Conservation (phyloP, 2,329 filamentous ascomycete species). For the Ambrosiella cleistominuta region DNA sequence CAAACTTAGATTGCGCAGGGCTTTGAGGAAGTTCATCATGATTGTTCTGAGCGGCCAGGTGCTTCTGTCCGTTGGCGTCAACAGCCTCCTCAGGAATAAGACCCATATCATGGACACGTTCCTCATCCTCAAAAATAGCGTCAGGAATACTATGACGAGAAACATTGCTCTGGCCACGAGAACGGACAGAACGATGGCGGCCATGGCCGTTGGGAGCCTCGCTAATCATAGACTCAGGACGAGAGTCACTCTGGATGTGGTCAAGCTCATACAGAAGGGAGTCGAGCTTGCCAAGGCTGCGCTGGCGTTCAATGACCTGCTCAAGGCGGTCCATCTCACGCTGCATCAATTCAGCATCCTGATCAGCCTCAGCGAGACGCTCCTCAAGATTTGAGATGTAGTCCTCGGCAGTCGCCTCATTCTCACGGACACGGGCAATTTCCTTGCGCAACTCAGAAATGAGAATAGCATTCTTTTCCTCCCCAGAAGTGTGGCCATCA, state of each 20-base stretch:
- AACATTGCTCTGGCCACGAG: conserved; percentile 11
- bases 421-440: conserved; percentile 71
- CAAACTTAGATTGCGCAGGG: conserved; percentile 66
- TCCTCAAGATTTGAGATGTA: conserved; percentile 96
- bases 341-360: conserved; percentile 92
- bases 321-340: conserved; percentile 88
- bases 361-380: conserved; percentile 83
- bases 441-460: conserved; percentile 82
- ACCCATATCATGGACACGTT: conserved; percentile 22
- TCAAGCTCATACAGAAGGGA: conserved; percentile 84
- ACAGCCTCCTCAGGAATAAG: conserved; percentile 16
- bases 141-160: conserved; percentile 33
- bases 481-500: conserved; percentile 75
- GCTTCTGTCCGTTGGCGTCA: background rate
- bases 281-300: conserved; percentile 87
- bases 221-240: conserved; percentile 14
- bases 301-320: conserved; percentile 85
- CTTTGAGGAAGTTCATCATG: conserved; percentile 38
- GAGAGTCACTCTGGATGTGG: conserved; percentile 31
- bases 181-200: conserved; percentile 26
- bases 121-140: conserved; percentile 38
- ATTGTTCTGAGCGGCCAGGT: conserved; percentile 8
- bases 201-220: conserved; percentile 7
- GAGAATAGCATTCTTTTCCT: conserved; percentile 79
- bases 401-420: conserved; percentile 77